Conservation (phyloP, 2,329 filamentous ascomycete genomes). For the Emmonsiellopsis sp. region DNA sequence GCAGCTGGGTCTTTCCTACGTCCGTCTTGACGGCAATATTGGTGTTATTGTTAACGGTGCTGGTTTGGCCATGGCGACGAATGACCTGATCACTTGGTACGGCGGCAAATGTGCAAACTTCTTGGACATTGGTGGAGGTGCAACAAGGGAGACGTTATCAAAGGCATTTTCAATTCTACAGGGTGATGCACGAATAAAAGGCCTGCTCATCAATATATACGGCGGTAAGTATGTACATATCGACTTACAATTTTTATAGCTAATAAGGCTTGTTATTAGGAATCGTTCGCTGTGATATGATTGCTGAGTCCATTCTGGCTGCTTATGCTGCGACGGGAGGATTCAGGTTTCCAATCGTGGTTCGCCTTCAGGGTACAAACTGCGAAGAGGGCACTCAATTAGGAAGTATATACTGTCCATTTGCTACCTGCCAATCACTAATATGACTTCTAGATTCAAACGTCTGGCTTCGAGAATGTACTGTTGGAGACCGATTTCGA, state of each 20-base stretch:
- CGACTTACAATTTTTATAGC: background rate
- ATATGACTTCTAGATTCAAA: too few species aligned
- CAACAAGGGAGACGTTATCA: constrained; percentile 19
- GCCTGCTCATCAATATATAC: constrained; percentile 50
- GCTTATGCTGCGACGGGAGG: constrained; percentile 31
- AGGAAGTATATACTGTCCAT: too few species aligned
- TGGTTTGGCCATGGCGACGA: constrained; percentile 29
- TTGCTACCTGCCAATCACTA: too few species aligned
- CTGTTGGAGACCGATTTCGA: too few species aligned
- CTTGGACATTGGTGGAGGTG: constrained; percentile 23
- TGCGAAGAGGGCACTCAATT: constrained; percentile 18
- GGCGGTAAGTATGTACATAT: constrained; percentile 17
- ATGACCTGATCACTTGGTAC: constrained; percentile 20
- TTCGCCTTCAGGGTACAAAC: constrained; percentile 42
- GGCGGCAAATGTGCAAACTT: constrained; percentile 26
- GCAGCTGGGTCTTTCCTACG: constrained; percentile 39
- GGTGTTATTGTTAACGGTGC: constrained; percentile 27
- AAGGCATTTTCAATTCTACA: constrained; percentile 23
- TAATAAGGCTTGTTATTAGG: constrained; percentile 21
- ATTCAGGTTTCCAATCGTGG: constrained; percentile 37
- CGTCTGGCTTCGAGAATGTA: too few species aligned
- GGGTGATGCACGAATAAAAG: constrained; percentile 17
- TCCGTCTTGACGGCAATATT: constrained; percentile 25
- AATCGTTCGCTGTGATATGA: constrained; percentile 44
- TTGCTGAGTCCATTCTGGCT: constrained; percentile 41